These are phyloP conservation scores for Fusarium denticulatum DNA, from an alignment of 2,329 filamentous ascomycete genomes.

Conservation along the genomic window DNA sequence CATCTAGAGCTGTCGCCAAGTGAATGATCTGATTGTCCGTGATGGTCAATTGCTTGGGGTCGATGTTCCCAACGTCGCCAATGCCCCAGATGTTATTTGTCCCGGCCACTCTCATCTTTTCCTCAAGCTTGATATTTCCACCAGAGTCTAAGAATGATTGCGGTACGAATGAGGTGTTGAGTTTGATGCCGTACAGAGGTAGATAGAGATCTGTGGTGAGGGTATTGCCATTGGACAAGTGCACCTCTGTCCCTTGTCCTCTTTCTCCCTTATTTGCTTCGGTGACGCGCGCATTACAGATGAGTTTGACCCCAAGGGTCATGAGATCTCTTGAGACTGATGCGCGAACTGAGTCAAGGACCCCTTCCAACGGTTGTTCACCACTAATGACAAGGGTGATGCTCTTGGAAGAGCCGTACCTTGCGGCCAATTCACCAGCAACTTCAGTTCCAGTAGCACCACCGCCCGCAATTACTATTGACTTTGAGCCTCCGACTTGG, in stretches of 20 bases:
- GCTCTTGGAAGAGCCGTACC: slow-evolving; percentile 44
- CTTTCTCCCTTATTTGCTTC: slow-evolving; percentile 11
- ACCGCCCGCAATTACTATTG: slow-evolving; percentile 52
- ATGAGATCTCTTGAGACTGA: slow-evolving; percentile 36
- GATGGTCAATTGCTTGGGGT: slow-evolving; percentile 51
- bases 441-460: slow-evolving; percentile 53
- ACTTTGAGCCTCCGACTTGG: slow-evolving; percentile 37
- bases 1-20: slow-evolving; percentile 46
- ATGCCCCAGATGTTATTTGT: slow-evolving; percentile 54
- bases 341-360: slow-evolving; percentile 46
- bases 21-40: slow-evolving; percentile 48
- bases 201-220: slow-evolving; percentile 53
- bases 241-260: slow-evolving; percentile 33
- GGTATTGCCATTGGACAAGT: slow-evolving; percentile 46
- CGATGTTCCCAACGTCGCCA: slow-evolving; percentile 55
- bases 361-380: slow-evolving; percentile 27
- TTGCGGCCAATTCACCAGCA: slow-evolving; percentile 49
- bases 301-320: slow-evolving; percentile 41
- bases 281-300: slow-evolving; percentile 49
- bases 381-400: slow-evolving; percentile 43
- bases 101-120: slow-evolving; percentile 45
- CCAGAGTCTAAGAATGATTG: slow-evolving; percentile 44
- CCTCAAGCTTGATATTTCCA: slow-evolving; percentile 49
- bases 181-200: slow-evolving; percentile 54
- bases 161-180: slow-evolving; percentile 56